Percentiles rank a stretch among this genome's conserved stretches.
Evolutionary conservation across 1,284 basidiomycete genomes (phyloP).

Genomic region (Rhodotorula sp.): DNA sequence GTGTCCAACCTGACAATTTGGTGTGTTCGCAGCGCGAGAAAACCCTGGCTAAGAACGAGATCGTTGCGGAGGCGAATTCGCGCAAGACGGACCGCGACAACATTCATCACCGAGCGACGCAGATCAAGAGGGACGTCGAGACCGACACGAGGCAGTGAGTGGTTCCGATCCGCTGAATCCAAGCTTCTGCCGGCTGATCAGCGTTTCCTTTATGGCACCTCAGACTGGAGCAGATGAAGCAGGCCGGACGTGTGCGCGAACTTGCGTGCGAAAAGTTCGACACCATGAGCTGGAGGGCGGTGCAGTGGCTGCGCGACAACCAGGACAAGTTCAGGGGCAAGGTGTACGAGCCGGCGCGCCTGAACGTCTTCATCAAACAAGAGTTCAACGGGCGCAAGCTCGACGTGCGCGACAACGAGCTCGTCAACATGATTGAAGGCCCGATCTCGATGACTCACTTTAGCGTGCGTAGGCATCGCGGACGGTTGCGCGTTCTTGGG

Average conservation of each 20-base stretch:
- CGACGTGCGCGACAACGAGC: slow-evolving; percentile 45
- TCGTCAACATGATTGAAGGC: slow-evolving; percentile 70
- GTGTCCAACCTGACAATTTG: not conserved
- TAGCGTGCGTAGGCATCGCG: slow-evolving; percentile 55
- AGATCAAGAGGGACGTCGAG: not conserved
- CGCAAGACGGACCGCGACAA: not conserved
- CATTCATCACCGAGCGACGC: not conserved
- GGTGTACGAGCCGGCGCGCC: slow-evolving; percentile 79
- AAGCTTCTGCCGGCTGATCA: too few relatives aligned
- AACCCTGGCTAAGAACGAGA: not conserved
- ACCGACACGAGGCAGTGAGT: not conserved
- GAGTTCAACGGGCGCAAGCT: slow-evolving; percentile 40
- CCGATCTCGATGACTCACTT: slow-evolving; percentile 63
- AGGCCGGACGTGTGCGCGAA: not conserved
- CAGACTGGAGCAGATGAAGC: not conserved
- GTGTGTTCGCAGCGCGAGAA: slow-evolving; percentile 7
- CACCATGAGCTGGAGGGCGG: slow-evolving; percentile 50
- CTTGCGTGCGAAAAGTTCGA: slow-evolving; percentile 14
- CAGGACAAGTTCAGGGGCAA: slow-evolving; percentile 67
- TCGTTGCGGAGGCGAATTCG: not conserved
- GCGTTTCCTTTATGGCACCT: not conserved
- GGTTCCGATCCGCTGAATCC: not conserved
- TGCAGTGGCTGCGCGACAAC: slow-evolving; percentile 74
- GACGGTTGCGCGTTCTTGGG: not conserved
- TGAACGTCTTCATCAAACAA: slow-evolving; percentile 67